Percentiles rank a stretch among this genome's conserved stretches.
Evolutionary conservation across 805 yeast genomes (phyloP).

Genomic region (Ogataea polymorpha): DNA sequence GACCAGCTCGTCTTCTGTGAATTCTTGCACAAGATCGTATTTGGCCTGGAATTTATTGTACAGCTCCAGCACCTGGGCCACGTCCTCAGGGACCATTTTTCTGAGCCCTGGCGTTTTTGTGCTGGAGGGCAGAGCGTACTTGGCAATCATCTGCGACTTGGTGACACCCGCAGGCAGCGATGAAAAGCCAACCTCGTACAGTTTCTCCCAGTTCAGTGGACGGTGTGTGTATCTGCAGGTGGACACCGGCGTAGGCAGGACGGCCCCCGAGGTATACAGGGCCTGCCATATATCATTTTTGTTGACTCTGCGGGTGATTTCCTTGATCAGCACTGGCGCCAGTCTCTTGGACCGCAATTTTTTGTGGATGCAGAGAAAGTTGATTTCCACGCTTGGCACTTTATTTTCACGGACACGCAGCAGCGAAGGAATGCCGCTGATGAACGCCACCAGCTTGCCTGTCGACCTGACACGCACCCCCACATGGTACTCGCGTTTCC

Average conservation of each 20-base stretch:
- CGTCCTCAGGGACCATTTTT: conserved; percentile 54
- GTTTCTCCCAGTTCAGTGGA: conserved; percentile 87
- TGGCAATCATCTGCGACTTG: conserved; percentile 60
- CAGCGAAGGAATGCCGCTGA: conserved; percentile 81
- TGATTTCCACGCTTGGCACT: conserved; percentile 78
- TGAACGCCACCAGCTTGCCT: conserved; percentile 83
- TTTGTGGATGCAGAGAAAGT: conserved; percentile 92
- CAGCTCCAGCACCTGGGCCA: conserved; percentile 59
- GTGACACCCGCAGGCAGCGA: conserved; percentile 72
- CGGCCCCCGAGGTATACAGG: conserved; percentile 86
- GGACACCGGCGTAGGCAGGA: conserved; percentile 88
- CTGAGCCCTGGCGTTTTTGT: conserved; percentile 56
- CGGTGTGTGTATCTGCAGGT: conserved; percentile 91
- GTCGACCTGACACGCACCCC: conserved; percentile 85
- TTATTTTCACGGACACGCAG: conserved; percentile 50
- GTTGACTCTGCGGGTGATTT: conserved; percentile 91
- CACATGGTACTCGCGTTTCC: conserved; percentile 83
- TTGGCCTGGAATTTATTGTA: conserved; percentile 61
- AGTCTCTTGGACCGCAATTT: conserved; percentile 88
- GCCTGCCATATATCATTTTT: conserved; percentile 90
- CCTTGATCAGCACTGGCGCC: conserved; percentile 91
- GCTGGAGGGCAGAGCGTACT: conserved; percentile 51
- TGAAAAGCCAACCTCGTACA: conserved; percentile 87
- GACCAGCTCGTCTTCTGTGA: conserved; percentile 59
- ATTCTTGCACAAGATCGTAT: conserved; percentile 71